Evolutionary conservation across 495 filamentous ascomycete genomes (phyloP).

Genomic region (Aspergillus asperescens): DNA sequence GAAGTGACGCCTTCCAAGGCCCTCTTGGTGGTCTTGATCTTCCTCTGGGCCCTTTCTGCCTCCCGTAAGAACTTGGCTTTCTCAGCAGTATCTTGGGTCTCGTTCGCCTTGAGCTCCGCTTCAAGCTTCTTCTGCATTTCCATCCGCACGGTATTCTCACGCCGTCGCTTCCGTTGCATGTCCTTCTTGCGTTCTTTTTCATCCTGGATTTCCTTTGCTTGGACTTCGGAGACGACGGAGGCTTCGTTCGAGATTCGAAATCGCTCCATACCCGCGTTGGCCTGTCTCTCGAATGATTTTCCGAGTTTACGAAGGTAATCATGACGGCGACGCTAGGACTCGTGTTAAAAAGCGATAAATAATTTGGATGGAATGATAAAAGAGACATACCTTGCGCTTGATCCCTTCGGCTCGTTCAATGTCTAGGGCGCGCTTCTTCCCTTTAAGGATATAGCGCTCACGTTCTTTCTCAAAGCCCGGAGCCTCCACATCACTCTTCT

Average conservation of each 20-base stretch:
- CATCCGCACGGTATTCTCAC: slow-evolving; percentile 86
- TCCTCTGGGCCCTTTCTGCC: slow-evolving; percentile 79
- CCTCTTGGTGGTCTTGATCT: slow-evolving; percentile 75
- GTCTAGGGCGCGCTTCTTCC: slow-evolving; percentile 56
- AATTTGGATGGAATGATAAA: slow-evolving; percentile 9
- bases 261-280: slow-evolving; percentile 47
- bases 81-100: slow-evolving; percentile 72
- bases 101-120: slow-evolving; percentile 67
- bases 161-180: slow-evolving; percentile 94
- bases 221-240: slow-evolving; percentile 76
- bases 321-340: slow-evolving; percentile 51
- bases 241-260: slow-evolving; percentile 55
- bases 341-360: slow-evolving; percentile 15
- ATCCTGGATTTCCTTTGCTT: slow-evolving; percentile 80
- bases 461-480: slow-evolving; percentile 57
- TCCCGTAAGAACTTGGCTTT: slow-evolving; percentile 70
- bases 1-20: slow-evolving; percentile 79
- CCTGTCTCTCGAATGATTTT: slow-evolving; percentile 50
- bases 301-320: slow-evolving; percentile 44
- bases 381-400: slow-evolving; percentile 51
- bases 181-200: slow-evolving; percentile 99
- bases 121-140: slow-evolving; percentile 82
- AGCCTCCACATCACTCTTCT: slow-evolving; percentile 61
- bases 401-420: slow-evolving; percentile 51
- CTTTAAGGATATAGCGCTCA: slow-evolving; percentile 47